phyloP scores from a whole-genome alignment of 2,329 filamentous ascomycete species.

The Diaporthe humulicola region DNA sequence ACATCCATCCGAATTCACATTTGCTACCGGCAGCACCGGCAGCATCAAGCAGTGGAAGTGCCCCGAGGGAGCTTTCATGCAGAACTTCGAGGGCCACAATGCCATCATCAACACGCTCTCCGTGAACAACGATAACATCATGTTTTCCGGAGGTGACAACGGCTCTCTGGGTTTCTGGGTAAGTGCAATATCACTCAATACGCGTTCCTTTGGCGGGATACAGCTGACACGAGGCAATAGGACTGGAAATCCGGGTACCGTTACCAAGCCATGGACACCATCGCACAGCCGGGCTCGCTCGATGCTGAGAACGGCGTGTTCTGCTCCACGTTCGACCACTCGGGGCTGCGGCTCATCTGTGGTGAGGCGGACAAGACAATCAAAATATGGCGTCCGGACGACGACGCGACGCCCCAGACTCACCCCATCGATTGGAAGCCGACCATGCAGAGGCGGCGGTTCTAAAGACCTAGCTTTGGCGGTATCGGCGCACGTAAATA shows the following conservation, averaged over 20 bases:
- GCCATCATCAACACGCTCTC: constrained; percentile 94
- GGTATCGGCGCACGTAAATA: neutral
- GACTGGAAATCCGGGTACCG: constrained; percentile 98
- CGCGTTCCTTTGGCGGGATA: no score
- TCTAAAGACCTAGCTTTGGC: constrained; percentile 54
- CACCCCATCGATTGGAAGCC: constrained; percentile 96
- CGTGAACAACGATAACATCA: constrained; percentile 93
- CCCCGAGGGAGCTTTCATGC: constrained; percentile 98
- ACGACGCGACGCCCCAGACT: constrained; percentile 88
- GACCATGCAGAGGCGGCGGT: constrained; percentile 82
- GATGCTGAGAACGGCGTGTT: constrained; percentile 97
- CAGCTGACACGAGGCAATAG: constrained; percentile 22
- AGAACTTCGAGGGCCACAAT: constrained; percentile 98
- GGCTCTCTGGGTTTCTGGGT: constrained; percentile 94
- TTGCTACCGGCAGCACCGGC: constrained; percentile 90
- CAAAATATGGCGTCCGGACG: constrained; percentile 97
- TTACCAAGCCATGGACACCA: constrained; percentile 91
- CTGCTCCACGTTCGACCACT: constrained; percentile 92
- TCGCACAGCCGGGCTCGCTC: constrained; percentile 92
- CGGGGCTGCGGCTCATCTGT: constrained; percentile 88
- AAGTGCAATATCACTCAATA: neutral
- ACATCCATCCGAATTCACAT: constrained; percentile 95
- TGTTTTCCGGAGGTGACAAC: constrained; percentile 96
- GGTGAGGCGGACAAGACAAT: constrained; percentile 99
- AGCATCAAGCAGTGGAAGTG: constrained; percentile 99